Evolutionary conservation across 1,284 basidiomycete genomes (phyloP).

Genomic region (Trichosporon inkin): DNA sequence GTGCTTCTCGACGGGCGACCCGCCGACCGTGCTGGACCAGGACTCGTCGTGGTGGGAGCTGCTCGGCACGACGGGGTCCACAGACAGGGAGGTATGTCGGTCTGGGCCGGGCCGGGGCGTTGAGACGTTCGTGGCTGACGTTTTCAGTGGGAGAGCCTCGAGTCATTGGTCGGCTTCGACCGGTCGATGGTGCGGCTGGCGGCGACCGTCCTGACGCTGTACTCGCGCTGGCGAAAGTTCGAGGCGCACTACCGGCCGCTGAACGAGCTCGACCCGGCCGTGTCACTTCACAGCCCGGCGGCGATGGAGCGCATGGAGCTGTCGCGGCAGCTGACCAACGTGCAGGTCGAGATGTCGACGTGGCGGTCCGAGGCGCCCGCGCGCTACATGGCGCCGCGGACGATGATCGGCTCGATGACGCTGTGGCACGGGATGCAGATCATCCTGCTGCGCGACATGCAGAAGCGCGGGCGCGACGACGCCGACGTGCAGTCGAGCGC

Average conservation of each 20-base stretch:
- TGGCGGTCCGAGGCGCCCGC: conserved; percentile 25
- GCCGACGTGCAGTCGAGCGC: conserved; percentile 32
- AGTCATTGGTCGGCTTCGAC: conserved; percentile 33
- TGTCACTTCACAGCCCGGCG: conserved; percentile 19
- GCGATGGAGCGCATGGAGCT: conserved; percentile 22
- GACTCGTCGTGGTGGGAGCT: conserved; percentile 35
- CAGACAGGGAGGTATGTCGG: conserved; percentile 22
- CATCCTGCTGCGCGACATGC: conserved; percentile 32
- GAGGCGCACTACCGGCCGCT: conserved; percentile 24
- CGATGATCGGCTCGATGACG: conserved; percentile 33
- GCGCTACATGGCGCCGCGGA: conserved; percentile 26
- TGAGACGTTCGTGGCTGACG: conserved; percentile 11
- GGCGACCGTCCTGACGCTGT: conserved; percentile 17
- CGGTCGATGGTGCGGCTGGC: conserved; percentile 27
- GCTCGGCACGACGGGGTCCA: conserved; percentile 20
- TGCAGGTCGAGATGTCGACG: conserved; percentile 21
- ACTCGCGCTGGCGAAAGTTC: conserved; percentile 19
- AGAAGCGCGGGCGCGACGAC: conserved; percentile 25
- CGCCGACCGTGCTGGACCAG: conserved; percentile 25
- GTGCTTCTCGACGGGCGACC: conserved; percentile 26
- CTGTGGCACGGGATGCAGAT: conserved; percentile 40
- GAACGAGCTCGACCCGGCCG: conserved; percentile 19
- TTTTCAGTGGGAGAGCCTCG: conserved; percentile 30
- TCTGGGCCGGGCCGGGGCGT: background rate
- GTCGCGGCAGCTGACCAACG: conserved; percentile 17